phyloP scores from a whole-genome alignment of 345 rosid species.

The Bruguiera parviflora region DNA sequence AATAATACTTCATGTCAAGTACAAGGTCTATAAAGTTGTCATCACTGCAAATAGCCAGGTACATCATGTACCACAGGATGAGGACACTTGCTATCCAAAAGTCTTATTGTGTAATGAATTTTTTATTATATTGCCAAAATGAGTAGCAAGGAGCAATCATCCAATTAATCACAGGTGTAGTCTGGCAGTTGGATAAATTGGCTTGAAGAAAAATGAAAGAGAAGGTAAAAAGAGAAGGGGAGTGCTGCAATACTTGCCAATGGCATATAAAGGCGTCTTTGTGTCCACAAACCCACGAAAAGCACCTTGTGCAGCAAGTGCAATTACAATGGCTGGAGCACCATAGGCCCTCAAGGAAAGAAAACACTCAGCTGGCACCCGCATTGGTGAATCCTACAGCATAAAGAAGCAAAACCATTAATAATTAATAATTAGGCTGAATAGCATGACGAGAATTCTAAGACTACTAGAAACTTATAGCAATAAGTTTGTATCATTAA shows the following conservation, averaged over 20 bases:
- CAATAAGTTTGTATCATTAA: no score
- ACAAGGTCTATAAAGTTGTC: no score
- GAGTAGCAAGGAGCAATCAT: no score
- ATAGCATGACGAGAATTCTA: no score
- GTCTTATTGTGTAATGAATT: no score
- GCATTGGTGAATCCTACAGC: conserved; percentile 82
- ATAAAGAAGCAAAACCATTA: conserved; percentile 5
- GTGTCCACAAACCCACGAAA: conserved; percentile 96
- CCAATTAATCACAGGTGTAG: not conserved
- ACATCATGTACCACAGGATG: no score
- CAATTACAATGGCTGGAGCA: conserved; percentile 88
- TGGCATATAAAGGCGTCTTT: conserved; percentile 82
- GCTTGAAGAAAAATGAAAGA: not conserved
- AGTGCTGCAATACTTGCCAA: conserved; percentile 59
- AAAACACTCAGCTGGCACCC: conserved; percentile 76
- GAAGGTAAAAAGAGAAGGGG: conserved; percentile 13
- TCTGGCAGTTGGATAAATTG: conserved; percentile 1
- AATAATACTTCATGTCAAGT: not conserved
- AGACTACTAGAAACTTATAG: no score
- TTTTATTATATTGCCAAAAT: no score
- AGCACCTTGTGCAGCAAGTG: conserved; percentile 93
- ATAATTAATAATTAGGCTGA: not conserved
- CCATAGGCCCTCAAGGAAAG: conserved; percentile 77
- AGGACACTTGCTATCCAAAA: no score
- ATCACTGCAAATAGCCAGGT: no score